These are phyloP conservation scores for Hygrocybe coccinea DNA, from an alignment of 768 basidiomycete species.

Conservation along the genomic window DNA sequence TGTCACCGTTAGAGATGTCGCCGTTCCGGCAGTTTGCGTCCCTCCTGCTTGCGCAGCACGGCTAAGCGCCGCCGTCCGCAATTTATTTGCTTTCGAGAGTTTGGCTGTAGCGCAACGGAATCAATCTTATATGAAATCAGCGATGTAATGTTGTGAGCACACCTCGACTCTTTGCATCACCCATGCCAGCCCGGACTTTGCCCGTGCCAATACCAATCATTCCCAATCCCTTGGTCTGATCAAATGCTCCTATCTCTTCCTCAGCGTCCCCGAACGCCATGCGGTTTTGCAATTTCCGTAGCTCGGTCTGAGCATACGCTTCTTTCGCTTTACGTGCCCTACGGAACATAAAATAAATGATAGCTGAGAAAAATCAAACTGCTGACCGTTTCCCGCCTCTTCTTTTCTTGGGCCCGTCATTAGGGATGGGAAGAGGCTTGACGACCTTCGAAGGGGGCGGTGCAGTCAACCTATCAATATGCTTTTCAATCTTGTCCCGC, in stretches of 20 bases:
- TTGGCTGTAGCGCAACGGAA: constrained; percentile 57
- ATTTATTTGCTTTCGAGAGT: constrained; percentile 89
- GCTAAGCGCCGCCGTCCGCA: constrained; percentile 80
- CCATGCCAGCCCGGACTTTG: constrained; percentile 81
- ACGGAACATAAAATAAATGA: not conserved
- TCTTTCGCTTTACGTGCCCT: constrained; percentile 99
- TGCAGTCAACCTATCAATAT: constrained; percentile 85
- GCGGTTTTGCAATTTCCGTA: constrained; percentile 94
- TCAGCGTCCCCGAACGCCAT: constrained; percentile 95
- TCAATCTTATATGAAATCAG: not conserved
- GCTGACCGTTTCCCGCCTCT: constrained; percentile 88
- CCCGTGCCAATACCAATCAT: constrained; percentile 91
- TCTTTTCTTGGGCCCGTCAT: constrained; percentile 93
- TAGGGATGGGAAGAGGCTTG: constrained; percentile 91
- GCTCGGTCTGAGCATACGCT: constrained; percentile 93
- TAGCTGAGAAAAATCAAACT: not conserved
- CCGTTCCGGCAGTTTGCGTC: constrained; percentile 69
- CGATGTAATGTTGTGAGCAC: constrained; percentile 20
- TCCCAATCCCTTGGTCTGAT: constrained; percentile 95
- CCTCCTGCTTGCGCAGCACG: constrained; percentile 56
- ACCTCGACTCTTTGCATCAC: constrained; percentile 92
- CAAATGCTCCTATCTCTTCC: constrained; percentile 93
- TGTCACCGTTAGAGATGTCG: constrained; percentile 89
- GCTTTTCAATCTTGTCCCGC: constrained; percentile 86
- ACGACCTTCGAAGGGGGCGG: constrained; percentile 91